Evolutionary conservation across 2,329 filamentous ascomycete species (phyloP), one percentile per base, ranked within the genome.

Genomic region (Canariomyces notabilis): DNA sequence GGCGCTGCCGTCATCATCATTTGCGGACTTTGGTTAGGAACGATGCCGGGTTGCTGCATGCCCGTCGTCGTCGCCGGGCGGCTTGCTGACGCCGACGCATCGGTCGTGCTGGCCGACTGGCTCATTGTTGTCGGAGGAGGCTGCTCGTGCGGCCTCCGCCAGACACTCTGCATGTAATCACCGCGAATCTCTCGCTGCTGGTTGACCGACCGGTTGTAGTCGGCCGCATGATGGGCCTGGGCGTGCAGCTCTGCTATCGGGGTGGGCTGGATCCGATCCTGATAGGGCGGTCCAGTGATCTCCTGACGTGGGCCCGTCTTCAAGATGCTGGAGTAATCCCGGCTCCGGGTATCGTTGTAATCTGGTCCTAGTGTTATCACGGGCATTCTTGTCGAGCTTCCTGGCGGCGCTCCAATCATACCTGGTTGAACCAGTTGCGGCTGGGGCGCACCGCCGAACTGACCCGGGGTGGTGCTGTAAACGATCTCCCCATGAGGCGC

Each of bases 251-350:
- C 91, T 37, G 79, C 74, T 21, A 87, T 76, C 22, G 83, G 80
- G 53, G 84, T 87, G 9, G 88, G 75, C 62, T 90, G 82, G 7
- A 84, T 87, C 57, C 89, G 79, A 63, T 97, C 93, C 65, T 91
- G 85, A 67, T 96, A 98, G 8, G 89, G 76, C 31, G 86, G 82
- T 19, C 90, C 93, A 12, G 86, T 82, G 52, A 96, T 82, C 62
- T 97, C 93, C 67, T 96, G 93, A 54, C 91, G 82, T 18, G 89
- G 87, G 43, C 89, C 85, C 51, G 87, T 83, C 61, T 80, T 80
- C 50, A 80, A 69, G 54, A 95, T 87, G 60, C 80, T 84, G 59
- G 83, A 86, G 63, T 91, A 95, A 64, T 95, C 89, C 61, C 85
- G 81, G 52, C 85, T 76, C 57, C 87, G 79, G 54, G 84, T 79